phyloP scores from a whole-genome alignment of 331 rosid species.

The Rhamnella rubrinervis region DNA sequence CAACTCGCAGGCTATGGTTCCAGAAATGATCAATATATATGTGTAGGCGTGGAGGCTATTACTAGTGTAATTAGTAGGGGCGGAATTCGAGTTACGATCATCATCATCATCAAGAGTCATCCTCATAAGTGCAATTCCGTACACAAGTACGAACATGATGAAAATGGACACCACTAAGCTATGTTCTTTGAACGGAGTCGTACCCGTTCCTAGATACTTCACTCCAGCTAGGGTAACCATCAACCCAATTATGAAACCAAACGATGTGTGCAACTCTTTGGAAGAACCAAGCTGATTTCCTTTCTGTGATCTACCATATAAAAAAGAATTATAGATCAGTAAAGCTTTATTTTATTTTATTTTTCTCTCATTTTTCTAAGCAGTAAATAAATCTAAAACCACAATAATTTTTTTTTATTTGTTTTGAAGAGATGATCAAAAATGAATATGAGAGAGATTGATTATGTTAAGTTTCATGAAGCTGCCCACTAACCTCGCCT shows the following conservation, averaged over 20 bases:
- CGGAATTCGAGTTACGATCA: background rate
- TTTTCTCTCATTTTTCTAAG: too few species aligned
- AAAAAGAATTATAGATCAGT: too few species aligned
- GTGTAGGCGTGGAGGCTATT: background rate
- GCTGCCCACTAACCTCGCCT: too few species aligned
- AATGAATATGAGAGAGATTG: too few species aligned
- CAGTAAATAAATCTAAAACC: too few species aligned
- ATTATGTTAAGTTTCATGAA: too few species aligned
- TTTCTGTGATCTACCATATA: too few species aligned
- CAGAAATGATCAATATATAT: background rate
- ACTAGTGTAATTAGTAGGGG: background rate
- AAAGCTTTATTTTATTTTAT: too few species aligned
- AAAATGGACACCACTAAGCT: background rate
- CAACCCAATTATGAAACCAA: background rate
- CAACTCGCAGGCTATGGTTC: conserved; percentile 1
- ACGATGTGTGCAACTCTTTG: background rate
- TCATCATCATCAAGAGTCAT: background rate
- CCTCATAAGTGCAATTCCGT: background rate
- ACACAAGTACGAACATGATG: background rate
- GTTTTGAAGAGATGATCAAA: too few species aligned
- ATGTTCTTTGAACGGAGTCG: background rate
- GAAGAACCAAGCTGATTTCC: background rate
- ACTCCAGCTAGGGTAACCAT: background rate
- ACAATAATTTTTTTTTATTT: too few species aligned
- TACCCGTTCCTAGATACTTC: background rate